Evolutionary conservation across 164 flowering plant genomes (phyloP).

Genomic region (Vitis riparia): DNA sequence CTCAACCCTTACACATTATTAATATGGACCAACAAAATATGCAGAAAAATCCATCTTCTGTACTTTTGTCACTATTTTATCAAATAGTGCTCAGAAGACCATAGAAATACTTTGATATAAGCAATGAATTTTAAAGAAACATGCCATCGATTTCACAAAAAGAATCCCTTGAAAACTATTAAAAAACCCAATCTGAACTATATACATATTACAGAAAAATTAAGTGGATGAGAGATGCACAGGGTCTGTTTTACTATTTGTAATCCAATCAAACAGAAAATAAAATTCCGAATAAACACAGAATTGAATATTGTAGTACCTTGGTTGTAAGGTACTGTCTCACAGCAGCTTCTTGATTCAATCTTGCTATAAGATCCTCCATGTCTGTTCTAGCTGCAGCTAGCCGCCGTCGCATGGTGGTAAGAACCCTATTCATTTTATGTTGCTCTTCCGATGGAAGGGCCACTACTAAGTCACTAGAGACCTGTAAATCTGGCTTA

Average conservation of each 20-base stretch:
- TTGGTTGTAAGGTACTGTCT: conserved; percentile 84
- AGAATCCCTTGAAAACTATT: not conserved
- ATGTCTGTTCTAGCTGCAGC: conserved; percentile 82
- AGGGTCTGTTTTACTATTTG: not conserved
- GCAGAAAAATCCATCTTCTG: not conserved
- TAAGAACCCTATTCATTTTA: conserved; percentile 75
- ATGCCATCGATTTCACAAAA: not conserved
- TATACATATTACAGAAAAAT: not conserved
- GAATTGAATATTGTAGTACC: conserved; percentile 34
- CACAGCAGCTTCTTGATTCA: conserved; percentile 88
- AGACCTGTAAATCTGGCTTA: conserved; percentile 38
- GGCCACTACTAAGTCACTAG: conserved; percentile 40
- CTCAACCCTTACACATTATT: too few species aligned
- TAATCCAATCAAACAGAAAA: not conserved
- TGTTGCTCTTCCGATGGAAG: conserved; percentile 75
- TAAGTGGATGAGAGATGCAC: not conserved
- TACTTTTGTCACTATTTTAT: not conserved
- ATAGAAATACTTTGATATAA: not conserved
- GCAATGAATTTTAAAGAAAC: not conserved
- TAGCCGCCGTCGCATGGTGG: conserved; percentile 70
- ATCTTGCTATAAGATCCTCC: conserved; percentile 92
- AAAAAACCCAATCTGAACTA: not conserved
- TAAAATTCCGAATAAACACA: too few species aligned
- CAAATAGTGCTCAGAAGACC: not conserved
- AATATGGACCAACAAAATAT: not conserved